Base-by-base conservation (phyloP, 1,284 basidiomycete genomes). In the Boletus smithii region DNA sequence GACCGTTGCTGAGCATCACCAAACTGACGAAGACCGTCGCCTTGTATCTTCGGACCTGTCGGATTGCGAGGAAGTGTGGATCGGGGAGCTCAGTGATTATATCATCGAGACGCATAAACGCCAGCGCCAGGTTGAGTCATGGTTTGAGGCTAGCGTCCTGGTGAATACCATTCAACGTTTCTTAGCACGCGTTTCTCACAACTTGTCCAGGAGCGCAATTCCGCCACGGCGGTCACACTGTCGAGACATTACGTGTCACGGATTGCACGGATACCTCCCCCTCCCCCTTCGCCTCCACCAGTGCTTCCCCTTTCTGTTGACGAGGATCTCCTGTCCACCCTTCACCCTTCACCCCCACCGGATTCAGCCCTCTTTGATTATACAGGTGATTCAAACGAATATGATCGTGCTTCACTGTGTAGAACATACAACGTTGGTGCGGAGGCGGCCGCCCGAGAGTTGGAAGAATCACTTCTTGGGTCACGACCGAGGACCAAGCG, bases 51-150 rank as follows among this genome's bases (percentile, higher is more conserved):
- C 88, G 18, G 88, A 90, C 71, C 67, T 90, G 45, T 85, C 86
- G 29, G 88, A 88, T 51, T 87, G 81, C 54, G 76, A 79, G 55
- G 88, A 89, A 50, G 61, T 90, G 8, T 90, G 87, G 87, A 68
- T 73, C 42, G 73, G 70, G 26, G 86, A 86, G 56, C 71, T 89
- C 13, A 73, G 75, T 42, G 76, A 78, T 48, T 90, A 90, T 59
- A 72, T 80, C 44, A 60, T 81, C 27, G 82, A 88, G 59, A 86
- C 84, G 2, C 80, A 83, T 59, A 81, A 81, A 59, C 79, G 86
- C 40, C 78, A 81, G 63, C 78, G 77, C 39, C 80, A 85, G 55
- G 76, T 88, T 2, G 81, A 83, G 50, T 73, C 80, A 34, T 86
- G 78, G 73, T 90, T 88, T 56, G 81, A 84, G 60, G 69, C 76